Base-by-base conservation (phyloP, 441 rosid species). In the Populus trichocarpa region DNA sequence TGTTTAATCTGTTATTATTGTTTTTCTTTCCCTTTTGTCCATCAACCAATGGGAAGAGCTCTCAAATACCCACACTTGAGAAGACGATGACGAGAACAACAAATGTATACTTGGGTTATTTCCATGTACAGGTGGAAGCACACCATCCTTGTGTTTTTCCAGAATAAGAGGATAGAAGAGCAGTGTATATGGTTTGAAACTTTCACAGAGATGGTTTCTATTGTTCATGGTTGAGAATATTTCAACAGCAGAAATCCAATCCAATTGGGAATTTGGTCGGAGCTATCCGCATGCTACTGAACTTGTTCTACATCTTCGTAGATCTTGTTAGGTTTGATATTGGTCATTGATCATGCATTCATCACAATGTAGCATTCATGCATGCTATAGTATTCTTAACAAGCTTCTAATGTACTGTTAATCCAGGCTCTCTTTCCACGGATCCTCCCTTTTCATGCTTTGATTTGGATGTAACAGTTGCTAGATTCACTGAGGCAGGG, bases 111-210 rank as follows among this genome's bases (percentile, higher is more conserved):
- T 75, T 86, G 79, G 84, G 82, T 76, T 80, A 88, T 86, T 86
- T 82, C 78, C 83, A 79, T 90, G 94, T 89, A 90, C 86, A 90
- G 82, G 86, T 82, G 86, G 87, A 82, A 89, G 84, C 30, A 28
- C 83, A 78, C 84, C 33, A 72, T 78, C 81, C 81, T 28, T 63
- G 18, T 78, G 81, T 70, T 76, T 78, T 79, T 63, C 68, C 75
- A 83, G 30, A 85, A 89, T 83, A 83, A 82, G 84, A 77, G 79
- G 76, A 69, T 75, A 84, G 67, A 73, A 77, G 75, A 74, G 80
- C 76, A 72, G 70, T 84, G 87, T 88, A 86, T 84, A n/a, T n/a
- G n/a, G n/a, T n/a, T n/a, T n/a, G 83, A 83, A 75, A 86, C 72
- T 70, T 76, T 77, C 83, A 83, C 75, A 46, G 59, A 79, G 75